These are phyloP conservation scores for Mesembryanthemum crystallinum DNA, from an alignment of 148 eudicot genomes.

Conservation along the genomic window DNA sequence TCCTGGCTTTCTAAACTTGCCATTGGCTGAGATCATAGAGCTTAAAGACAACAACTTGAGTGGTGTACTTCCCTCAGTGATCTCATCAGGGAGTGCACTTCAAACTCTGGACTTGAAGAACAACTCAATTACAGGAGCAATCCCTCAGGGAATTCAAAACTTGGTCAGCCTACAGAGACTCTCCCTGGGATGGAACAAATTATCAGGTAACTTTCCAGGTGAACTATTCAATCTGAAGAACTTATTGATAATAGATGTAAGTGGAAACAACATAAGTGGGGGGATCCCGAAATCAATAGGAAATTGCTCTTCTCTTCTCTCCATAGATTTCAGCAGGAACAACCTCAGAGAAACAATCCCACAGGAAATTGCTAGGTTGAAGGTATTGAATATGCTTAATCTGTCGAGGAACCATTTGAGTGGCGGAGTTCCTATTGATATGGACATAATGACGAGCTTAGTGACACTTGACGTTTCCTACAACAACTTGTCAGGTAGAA, in stretches of 20 bases:
- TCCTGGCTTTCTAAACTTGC: constrained; percentile 41
- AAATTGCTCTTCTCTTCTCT: constrained; percentile 31
- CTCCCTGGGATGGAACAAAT: constrained; percentile 30
- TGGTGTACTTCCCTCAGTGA: constrained; percentile 45
- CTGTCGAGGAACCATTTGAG: constrained; percentile 43
- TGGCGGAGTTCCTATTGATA: constrained; percentile 43
- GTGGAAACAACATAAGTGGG: constrained; percentile 44
- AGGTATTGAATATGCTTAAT: constrained; percentile 33
- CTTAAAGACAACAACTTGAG: constrained; percentile 42
- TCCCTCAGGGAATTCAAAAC: constrained; percentile 39
- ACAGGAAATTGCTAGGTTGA: constrained; percentile 26
- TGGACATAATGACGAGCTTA: constrained; percentile 44
- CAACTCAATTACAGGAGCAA: constrained; percentile 43
- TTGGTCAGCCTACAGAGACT: constrained; percentile 30
- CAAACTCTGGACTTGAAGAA: constrained; percentile 36
- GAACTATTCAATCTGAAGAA: constrained; percentile 36
- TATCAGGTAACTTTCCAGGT: constrained; percentile 42
- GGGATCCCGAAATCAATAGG: constrained; percentile 41
- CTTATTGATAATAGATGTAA: constrained; percentile 29
- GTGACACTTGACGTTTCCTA: constrained; percentile 49
- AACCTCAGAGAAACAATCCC: constrained; percentile 41
- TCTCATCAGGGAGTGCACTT: constrained; percentile 35
- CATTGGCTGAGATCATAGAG: constrained; percentile 35
- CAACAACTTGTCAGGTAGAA: constrained; percentile 46
- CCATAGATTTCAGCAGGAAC: constrained; percentile 51